phyloP scores from a whole-genome alignment of 75 land plant species.

The Pseudotsuga menziesii region DNA sequence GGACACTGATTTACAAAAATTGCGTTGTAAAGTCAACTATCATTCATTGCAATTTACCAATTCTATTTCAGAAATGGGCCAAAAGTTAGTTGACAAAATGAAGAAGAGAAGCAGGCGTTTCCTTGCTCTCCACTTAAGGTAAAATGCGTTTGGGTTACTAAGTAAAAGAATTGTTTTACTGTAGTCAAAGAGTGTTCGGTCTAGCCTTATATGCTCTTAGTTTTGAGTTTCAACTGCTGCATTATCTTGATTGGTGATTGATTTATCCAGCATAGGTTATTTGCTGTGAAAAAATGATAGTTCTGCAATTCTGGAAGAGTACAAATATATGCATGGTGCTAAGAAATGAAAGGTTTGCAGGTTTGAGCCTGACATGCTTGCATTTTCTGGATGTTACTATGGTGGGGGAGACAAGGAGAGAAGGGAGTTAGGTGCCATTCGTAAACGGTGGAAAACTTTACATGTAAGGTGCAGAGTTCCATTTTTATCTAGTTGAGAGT shows the following conservation, averaged over 20 bases:
- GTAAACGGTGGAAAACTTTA: conserved; percentile 96
- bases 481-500: conserved; percentile 1
- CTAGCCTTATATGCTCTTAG: too few relatives aligned
- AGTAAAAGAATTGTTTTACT: not conserved
- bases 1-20: conserved; percentile 75
- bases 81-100: conserved; percentile 64
- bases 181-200: too few relatives aligned
- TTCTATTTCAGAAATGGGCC: conserved; percentile 65
- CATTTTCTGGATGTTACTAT: conserved; percentile 96
- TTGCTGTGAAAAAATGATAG: not conserved
- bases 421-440: conserved; percentile 66
- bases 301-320: not conserved
- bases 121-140: conserved; percentile 95
- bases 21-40: conserved; percentile 91
- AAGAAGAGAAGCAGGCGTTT: conserved; percentile 59
- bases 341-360: conserved; percentile 25
- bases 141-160: not conserved
- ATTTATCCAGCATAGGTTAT: not conserved
- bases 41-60: conserved; percentile 80
- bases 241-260: not conserved
- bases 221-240: too few relatives aligned
- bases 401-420: conserved; percentile 97
- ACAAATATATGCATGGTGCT: conserved; percentile 1
- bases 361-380: conserved; percentile 98
- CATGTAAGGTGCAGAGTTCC: conserved; percentile 42